These are phyloP conservation scores for Termitomyces sp. DNA, from an alignment of 768 basidiomycete genomes.

Conservation along the genomic window DNA sequence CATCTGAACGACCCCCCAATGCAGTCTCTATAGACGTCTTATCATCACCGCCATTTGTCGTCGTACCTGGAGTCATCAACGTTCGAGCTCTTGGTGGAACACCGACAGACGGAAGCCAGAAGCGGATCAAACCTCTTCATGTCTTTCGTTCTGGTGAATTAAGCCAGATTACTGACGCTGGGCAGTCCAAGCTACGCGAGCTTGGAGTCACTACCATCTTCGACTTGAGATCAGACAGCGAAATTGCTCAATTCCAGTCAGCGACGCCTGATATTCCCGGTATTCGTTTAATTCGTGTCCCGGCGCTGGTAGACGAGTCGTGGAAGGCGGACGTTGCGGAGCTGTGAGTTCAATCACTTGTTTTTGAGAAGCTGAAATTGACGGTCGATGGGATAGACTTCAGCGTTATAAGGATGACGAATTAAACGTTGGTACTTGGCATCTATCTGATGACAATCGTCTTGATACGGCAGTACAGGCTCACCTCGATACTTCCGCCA, in stretches of 20 bases:
- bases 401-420: neutral
- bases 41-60: conserved; percentile 27
- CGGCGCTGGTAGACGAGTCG: conserved; percentile 20
- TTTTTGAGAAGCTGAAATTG: neutral
- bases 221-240: conserved; percentile 34
- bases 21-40: neutral
- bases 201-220: conserved; percentile 35
- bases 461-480: conserved; percentile 17
- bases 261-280: conserved; percentile 26
- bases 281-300: conserved; percentile 25
- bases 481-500: conserved; percentile 25
- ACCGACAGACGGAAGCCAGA: neutral
- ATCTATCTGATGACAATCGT: neutral
- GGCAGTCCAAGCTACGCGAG: conserved; percentile 27
- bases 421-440: neutral
- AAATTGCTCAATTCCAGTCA: conserved; percentile 30
- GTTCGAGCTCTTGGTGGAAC: conserved; percentile 31
- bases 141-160: conserved; percentile 40
- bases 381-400: neutral
- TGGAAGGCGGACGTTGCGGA: conserved; percentile 23
- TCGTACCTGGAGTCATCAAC: conserved; percentile 37
- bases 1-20: neutral
- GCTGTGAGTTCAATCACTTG: conserved; percentile 11
- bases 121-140: conserved; percentile 23
- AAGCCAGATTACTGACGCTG: conserved; percentile 28